A percentile compares a stretch with the other conserved stretches of the same genome.
Evolutionary conservation across 2,329 filamentous ascomycete species (phyloP).

Genomic region (Diaporthe helianthi): DNA sequence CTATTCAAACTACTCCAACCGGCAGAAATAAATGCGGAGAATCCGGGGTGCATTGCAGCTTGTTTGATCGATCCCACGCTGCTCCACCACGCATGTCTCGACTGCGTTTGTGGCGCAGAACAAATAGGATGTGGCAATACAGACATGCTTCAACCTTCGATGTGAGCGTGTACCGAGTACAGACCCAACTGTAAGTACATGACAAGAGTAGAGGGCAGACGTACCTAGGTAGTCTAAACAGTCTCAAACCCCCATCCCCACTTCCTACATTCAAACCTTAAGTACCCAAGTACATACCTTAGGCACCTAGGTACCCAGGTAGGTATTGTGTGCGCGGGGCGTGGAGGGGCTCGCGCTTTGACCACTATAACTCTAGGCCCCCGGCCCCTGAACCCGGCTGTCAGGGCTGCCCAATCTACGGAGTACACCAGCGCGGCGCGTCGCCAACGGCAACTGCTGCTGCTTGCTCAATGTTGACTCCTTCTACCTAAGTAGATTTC

Average conservation of each 20-base stretch:
- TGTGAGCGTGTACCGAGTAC: background rate
- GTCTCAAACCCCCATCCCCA: no score
- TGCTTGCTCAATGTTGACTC: slow-evolving; percentile 8
- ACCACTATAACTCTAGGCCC: slow-evolving; percentile 27
- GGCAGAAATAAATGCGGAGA: slow-evolving; percentile 32
- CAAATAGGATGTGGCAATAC: background rate
- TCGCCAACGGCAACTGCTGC: slow-evolving; percentile 9
- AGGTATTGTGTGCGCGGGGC: background rate
- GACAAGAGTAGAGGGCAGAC: background rate
- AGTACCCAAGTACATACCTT: no score
- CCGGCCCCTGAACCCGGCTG: background rate
- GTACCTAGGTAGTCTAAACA: background rate
- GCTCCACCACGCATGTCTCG: slow-evolving; percentile 6
- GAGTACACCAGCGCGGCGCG: no score
- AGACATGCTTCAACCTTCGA: background rate
- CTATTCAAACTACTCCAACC: slow-evolving; percentile 25
- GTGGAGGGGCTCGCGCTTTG: slow-evolving; percentile 8
- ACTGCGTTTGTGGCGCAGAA: background rate
- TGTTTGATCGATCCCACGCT: slow-evolving; percentile 7
- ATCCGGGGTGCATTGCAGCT: slow-evolving; percentile 24
- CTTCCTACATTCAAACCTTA: no score
- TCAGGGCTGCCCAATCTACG: no score
- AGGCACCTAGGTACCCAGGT: no score
- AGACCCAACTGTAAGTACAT: background rate
- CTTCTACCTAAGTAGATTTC: background rate